Evolutionary conservation across 2,329 filamentous ascomycete genomes (phyloP).

Genomic region (Botrytis fragariae): DNA sequence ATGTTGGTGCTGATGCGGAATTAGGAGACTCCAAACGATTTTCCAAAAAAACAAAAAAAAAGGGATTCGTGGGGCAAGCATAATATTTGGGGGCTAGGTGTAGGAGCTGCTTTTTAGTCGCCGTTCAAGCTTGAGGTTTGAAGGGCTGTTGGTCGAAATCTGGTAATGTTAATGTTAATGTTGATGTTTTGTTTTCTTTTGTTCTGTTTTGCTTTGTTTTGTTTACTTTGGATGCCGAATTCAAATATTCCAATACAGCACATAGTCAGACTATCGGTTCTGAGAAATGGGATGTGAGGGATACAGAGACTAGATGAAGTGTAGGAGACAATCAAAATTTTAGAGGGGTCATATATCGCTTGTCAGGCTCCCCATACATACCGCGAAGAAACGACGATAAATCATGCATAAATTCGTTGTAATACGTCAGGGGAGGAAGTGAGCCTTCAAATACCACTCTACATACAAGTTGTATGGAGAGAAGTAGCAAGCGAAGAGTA

Average conservation of each 20-base stretch:
- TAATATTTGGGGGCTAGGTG: not conserved
- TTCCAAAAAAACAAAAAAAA: not conserved
- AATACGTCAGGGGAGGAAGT: not conserved
- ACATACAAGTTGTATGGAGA: not conserved
- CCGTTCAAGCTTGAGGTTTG: not conserved
- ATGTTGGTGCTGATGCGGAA: not conserved
- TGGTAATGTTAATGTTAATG: not conserved
- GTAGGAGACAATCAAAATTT: not conserved
- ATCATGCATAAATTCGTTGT: not conserved
- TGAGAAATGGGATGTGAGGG: not conserved
- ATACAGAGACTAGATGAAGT: not conserved
- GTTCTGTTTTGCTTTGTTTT: too few relatives aligned
- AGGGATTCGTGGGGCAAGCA: not conserved
- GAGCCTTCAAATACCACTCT: not conserved
- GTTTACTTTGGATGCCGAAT: not conserved
- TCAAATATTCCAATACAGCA: not conserved
- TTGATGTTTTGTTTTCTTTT: not conserved
- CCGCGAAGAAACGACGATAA: not conserved
- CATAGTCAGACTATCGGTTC: not conserved
- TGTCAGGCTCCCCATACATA: not conserved
- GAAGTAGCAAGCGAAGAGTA: not conserved
- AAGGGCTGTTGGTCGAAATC: not conserved
- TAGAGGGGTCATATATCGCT: not conserved
- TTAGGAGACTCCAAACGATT: not conserved
- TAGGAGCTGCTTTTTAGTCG: not conserved